Percentiles rank a stretch among this genome's conserved stretches.
Conservation (phyloP, 2,329 filamentous ascomycete genomes). For the Colletotrichum plurivorum region DNA sequence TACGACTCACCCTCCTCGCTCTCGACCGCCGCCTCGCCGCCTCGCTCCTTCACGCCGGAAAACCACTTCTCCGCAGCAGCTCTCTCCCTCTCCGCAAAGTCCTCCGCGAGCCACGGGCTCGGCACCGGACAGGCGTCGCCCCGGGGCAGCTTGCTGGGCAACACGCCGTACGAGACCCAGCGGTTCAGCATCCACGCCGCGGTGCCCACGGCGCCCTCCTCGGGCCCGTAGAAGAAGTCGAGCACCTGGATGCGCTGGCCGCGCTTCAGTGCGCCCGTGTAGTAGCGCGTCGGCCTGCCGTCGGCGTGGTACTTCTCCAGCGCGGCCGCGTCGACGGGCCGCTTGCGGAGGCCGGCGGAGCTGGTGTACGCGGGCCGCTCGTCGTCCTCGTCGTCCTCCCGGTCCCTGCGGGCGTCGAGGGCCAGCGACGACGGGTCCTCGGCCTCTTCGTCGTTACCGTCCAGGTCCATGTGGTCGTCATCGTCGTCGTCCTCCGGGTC, state of each 20-base stretch:
- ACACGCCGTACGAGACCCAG: conserved; percentile 51
- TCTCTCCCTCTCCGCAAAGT: conserved; percentile 35
- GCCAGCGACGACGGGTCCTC: conserved; percentile 49
- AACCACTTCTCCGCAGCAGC: conserved; percentile 32
- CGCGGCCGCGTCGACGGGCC: conserved; percentile 27
- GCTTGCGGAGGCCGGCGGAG: conserved; percentile 42
- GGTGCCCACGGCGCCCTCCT: conserved; percentile 40
- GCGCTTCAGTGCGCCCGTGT: conserved; percentile 53
- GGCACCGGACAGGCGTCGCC: conserved; percentile 27
- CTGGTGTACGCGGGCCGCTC: conserved; percentile 45
- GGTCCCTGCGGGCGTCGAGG: conserved; percentile 37
- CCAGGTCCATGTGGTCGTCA: conserved; percentile 45
- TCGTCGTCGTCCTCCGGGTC: conserved; percentile 48
- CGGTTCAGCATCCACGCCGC: conserved; percentile 44
- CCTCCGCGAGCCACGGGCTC: conserved; percentile 42
- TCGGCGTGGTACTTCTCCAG: conserved; percentile 39
- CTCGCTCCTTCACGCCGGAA: conserved; percentile 17
- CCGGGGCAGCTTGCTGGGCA: conserved; percentile 41
- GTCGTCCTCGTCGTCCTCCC: conserved; percentile 50
- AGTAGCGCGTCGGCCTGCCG: conserved; percentile 49
- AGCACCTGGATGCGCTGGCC: conserved; percentile 43
- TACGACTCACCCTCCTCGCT: conserved; percentile 49
- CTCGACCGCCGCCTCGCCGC: conserved; percentile 24
- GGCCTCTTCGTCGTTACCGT: conserved; percentile 50
- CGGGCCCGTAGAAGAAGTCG: conserved; percentile 45